Conservation (phyloP, 371 early-diverging fungal genomes). For the Nematocida ausubeli region DNA sequence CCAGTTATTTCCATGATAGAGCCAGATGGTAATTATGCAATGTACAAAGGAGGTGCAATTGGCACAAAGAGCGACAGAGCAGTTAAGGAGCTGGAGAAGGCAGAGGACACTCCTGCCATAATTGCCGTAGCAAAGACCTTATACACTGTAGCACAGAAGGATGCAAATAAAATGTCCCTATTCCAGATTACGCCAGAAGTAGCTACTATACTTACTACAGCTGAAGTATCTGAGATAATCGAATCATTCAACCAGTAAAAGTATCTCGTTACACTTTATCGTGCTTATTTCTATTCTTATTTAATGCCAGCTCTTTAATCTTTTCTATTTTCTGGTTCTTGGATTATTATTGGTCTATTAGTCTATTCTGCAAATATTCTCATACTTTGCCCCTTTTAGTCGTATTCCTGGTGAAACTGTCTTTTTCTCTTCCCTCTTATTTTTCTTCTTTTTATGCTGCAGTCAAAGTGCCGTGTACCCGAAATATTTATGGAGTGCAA, state of each 20-base stretch:
- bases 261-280: too few species aligned
- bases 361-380: too few species aligned
- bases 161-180: constrained; percentile 49
- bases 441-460: too few species aligned
- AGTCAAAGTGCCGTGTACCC: too few species aligned
- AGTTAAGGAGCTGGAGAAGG: constrained; percentile 29
- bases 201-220: constrained; percentile 21
- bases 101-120: not conserved
- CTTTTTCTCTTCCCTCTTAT: too few species aligned
- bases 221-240: constrained; percentile 22
- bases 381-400: too few species aligned
- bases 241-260: constrained; percentile 1
- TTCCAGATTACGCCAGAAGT: constrained; percentile 32
- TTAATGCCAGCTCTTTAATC: not conserved
- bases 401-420: too few species aligned
- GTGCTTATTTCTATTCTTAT: too few species aligned
- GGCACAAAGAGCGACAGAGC: constrained; percentile 71
- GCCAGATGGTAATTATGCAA: constrained; percentile 94
- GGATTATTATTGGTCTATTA: too few species aligned
- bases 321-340: not conserved
- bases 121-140: constrained; percentile 32
- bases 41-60: constrained; percentile 78
- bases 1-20: constrained; percentile 94
- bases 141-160: constrained; percentile 43
- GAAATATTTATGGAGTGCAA: too few species aligned